Conservation (phyloP, 495 filamentous ascomycete species). For the Apiosordaria backusii region DNA sequence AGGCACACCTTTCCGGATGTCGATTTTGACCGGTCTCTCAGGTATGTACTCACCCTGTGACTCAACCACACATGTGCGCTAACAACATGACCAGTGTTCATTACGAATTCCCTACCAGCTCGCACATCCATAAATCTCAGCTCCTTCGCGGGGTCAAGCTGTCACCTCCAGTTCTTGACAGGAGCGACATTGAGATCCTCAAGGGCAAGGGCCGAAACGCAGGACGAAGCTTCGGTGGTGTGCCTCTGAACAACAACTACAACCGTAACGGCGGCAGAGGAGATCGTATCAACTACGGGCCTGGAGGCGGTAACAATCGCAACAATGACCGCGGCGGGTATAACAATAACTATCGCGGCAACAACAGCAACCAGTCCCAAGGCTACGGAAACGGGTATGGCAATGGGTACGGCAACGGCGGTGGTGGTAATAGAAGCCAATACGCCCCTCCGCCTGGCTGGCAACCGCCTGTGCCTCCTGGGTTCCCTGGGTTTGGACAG, state of each 20-base stretch:
- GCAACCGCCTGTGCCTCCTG: conserved; percentile 17
- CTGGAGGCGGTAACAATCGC: conserved; percentile 14
- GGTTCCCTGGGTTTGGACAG: conserved; percentile 16
- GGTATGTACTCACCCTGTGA: conserved; percentile 49
- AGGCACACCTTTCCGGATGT: conserved; percentile 67
- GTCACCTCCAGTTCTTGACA: conserved; percentile 62
- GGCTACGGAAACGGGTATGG: conserved; percentile 23
- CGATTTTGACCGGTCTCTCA: conserved; percentile 79
- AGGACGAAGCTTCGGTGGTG: conserved; percentile 52
- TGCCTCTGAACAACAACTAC: conserved; percentile 33
- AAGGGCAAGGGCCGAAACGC: conserved; percentile 55
- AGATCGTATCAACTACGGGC: conserved; percentile 42
- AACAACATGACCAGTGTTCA: conserved; percentile 55
- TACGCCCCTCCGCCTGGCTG: conserved; percentile 12
- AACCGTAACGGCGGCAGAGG: conserved; percentile 29
- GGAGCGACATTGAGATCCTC: conserved; percentile 66
- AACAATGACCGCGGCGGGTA: conserved; percentile 13
- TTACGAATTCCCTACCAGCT: conserved; percentile 73
- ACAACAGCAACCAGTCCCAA: conserved; percentile 16
- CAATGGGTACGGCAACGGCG: conserved; percentile 15
- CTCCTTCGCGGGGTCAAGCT: conserved; percentile 80
- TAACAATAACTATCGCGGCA: not conserved
- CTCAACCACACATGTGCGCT: conserved; percentile 5
- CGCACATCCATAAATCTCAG: conserved; percentile 85
- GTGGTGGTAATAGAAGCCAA: conserved; percentile 14